Evolutionary conservation across 768 basidiomycete species (phyloP).

Genomic region (Asterophora parasitica): DNA sequence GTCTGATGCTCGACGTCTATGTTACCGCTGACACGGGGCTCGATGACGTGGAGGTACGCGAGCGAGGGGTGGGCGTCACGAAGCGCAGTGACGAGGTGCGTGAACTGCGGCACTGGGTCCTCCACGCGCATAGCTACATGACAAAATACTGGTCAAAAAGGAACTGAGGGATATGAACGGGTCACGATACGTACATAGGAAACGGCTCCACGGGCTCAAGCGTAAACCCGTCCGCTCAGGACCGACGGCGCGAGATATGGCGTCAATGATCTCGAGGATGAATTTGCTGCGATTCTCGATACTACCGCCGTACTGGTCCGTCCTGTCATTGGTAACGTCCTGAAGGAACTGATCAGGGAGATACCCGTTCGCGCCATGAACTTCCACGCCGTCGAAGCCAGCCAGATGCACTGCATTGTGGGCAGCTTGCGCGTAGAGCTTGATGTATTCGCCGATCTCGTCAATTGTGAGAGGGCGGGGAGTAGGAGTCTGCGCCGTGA

Average conservation of each 20-base stretch:
- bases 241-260: slow-evolving; percentile 49
- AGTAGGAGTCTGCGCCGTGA: slow-evolving; percentile 9
- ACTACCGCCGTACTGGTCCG: slow-evolving; percentile 65
- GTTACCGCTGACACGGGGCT: slow-evolving; percentile 28
- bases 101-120: slow-evolving; percentile 52
- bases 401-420: slow-evolving; percentile 49
- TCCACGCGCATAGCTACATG: slow-evolving; percentile 44
- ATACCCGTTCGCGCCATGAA: slow-evolving; percentile 44
- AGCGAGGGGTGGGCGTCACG: slow-evolving; percentile 33
- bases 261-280: slow-evolving; percentile 47
- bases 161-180: too few relatives aligned
- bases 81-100: slow-evolving; percentile 41
- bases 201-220: slow-evolving; percentile 49
- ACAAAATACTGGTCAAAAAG: neutral
- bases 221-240: slow-evolving; percentile 49
- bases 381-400: slow-evolving; percentile 63
- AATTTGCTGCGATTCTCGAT: slow-evolving; percentile 59
- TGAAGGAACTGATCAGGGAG: slow-evolving; percentile 62
- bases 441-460: slow-evolving; percentile 47
- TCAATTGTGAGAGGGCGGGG: slow-evolving; percentile 40
- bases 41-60: slow-evolving; percentile 50
- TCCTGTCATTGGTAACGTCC: slow-evolving; percentile 49
- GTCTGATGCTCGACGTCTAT: slow-evolving; percentile 8
- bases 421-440: slow-evolving; percentile 51
- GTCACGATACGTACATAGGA: slow-evolving; percentile 26